These are phyloP conservation scores for Lichtheimia hyalospora DNA, from an alignment of 371 early-diverging fungal genomes.

Conservation along the genomic window DNA sequence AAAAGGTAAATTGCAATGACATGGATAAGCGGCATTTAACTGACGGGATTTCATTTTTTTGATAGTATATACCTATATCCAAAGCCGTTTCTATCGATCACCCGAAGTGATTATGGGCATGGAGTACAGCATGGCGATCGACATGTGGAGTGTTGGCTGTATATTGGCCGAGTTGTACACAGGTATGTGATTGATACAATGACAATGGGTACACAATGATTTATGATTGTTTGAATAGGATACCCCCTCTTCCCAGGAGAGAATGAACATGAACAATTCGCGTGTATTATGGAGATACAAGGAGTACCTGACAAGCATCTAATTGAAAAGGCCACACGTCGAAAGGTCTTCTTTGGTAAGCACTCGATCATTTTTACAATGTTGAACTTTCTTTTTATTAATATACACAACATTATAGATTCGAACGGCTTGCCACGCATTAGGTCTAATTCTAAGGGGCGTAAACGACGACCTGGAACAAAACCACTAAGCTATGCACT, in stretches of 20 bases:
- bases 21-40: slow-evolving; percentile 5
- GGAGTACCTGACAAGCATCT: slow-evolving; percentile 80
- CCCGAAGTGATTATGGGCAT: slow-evolving; percentile 96
- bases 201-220: not conserved
- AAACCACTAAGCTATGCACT: slow-evolving; percentile 72
- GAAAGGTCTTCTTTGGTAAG: slow-evolving; percentile 86
- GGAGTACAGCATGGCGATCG: slow-evolving; percentile 90
- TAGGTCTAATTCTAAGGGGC: slow-evolving; percentile 82
- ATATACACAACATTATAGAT: slow-evolving; percentile 32
- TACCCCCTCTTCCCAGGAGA: slow-evolving; percentile 97
- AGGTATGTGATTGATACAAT: slow-evolving; percentile 33
- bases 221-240: slow-evolving; percentile 24
- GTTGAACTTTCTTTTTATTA: not conserved
- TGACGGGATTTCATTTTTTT: slow-evolving; percentile 1
- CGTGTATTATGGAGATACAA: slow-evolving; percentile 91
- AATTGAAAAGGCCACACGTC: slow-evolving; percentile 75
- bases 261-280: slow-evolving; percentile 93
- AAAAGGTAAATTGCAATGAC: slow-evolving; percentile 50
- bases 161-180: slow-evolving; percentile 95
- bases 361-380: not conserved
- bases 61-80: slow-evolving; percentile 95
- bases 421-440: slow-evolving; percentile 64
- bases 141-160: slow-evolving; percentile 99
- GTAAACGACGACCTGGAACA: slow-evolving; percentile 72
- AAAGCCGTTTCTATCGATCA: slow-evolving; percentile 96